Percentiles rank a stretch among this genome's conserved stretches.
phyloP scores from a whole-genome alignment of 1,284 basidiomycete genomes.

The Omphalotus olearius region DNA sequence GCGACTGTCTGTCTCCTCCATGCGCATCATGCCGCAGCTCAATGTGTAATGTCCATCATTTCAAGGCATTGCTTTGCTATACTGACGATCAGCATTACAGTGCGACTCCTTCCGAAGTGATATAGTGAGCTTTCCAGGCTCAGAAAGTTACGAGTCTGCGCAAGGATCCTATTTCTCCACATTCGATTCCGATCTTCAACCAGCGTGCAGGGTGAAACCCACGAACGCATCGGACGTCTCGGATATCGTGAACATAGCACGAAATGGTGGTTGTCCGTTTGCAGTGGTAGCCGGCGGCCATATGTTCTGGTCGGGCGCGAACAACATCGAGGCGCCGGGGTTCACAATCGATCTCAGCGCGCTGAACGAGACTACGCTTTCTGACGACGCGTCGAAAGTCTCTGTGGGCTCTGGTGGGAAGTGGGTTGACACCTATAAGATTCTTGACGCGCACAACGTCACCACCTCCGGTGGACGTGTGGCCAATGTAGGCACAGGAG shows the following conservation, averaged over 20 bases:
- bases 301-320: slow-evolving; percentile 13
- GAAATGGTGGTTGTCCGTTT: slow-evolving; percentile 11
- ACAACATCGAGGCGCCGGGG: slow-evolving; percentile 9
- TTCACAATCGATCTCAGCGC: neutral
- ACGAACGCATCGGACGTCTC: slow-evolving; percentile 13
- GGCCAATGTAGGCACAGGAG: slow-evolving; percentile 8
- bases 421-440: slow-evolving; percentile 4
- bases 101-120: too few species aligned
- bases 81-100: too few species aligned
- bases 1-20: too few species aligned
- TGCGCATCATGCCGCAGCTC: too few species aligned
- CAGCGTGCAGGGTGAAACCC: slow-evolving; percentile 15
- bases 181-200: slow-evolving; percentile 12
- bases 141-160: slow-evolving; percentile 11
- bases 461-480: slow-evolving; percentile 9
- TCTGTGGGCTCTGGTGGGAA: slow-evolving; percentile 1
- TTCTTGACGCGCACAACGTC: slow-evolving; percentile 3
- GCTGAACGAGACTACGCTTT: neutral
- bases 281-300: slow-evolving; percentile 19
- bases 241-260: slow-evolving; percentile 10
- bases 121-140: slow-evolving; percentile 12
- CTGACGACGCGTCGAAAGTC: neutral
- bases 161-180: slow-evolving; percentile 15
- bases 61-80: too few species aligned
- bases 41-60: too few species aligned